Base-by-base conservation (phyloP, 2,329 filamentous ascomycete species). In the Fusarium sp. region DNA sequence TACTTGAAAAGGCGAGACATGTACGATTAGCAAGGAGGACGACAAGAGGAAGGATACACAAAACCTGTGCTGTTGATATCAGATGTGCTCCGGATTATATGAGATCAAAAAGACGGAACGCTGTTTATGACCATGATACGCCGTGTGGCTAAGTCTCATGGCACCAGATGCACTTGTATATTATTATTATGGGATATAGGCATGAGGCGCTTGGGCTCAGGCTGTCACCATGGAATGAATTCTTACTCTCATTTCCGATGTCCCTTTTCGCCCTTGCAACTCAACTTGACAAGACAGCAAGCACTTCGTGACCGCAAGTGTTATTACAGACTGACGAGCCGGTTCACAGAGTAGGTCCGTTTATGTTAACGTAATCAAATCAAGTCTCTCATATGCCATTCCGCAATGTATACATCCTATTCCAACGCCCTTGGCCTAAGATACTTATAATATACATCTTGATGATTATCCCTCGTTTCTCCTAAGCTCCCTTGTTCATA, bases 341-440 rank as follows among this genome's bases (percentile, higher is more conserved):
- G 27, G 37, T 25, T 38, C 21, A 46, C 21, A 21, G 19, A 16
- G 42, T 60, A 62, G n/a, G 51, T 46, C 58, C 29, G 51, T 33
- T 57, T 56, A 57, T 39, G 46, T 45, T 45, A 60, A 46, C 48
- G 52, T 69, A 54, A 67, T 60, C 57, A 63, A 56, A 25, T 51
- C n/a, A 69, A 59, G n/a, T 67, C 33, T 69, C 29, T 69, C 27
- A 52, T 42, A 44, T 69, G 64, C 72, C 73, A 63, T 70, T 66
- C 63, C 51, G 54, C 63, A 73, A 76, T 71, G 66, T 74, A 67
- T 58, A 60, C 60, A 56, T 64, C 63, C 76, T 64, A 46, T 70
- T 75, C 75, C 73, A 75, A 78, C 61, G 73, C 76, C 76, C 61
- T 69, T 68, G 49, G 68, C 59, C 65, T 72, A 70, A 74, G 52